These are phyloP conservation scores for Sarocladium strictum DNA, from an alignment of 2,329 filamentous ascomycete species.

Conservation along the genomic window DNA sequence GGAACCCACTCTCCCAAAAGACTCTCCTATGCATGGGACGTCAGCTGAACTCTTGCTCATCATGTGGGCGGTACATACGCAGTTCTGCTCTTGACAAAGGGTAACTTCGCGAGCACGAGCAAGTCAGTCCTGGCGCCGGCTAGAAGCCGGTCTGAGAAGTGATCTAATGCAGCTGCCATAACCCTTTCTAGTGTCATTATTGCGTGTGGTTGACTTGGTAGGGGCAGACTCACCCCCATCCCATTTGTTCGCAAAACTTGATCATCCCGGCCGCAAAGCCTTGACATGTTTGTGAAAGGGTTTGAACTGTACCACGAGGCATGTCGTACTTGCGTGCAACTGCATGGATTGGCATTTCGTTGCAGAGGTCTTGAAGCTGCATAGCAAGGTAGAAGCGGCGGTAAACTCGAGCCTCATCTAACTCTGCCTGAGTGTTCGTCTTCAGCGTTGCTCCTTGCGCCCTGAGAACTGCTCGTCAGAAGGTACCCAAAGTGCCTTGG, in stretches of 20 bases:
- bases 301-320: slow-evolving; percentile 66
- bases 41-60: not conserved
- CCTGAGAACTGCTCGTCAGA: slow-evolving; percentile 33
- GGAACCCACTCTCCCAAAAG: slow-evolving; percentile 73
- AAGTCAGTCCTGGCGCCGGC: slow-evolving; percentile 67
- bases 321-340: slow-evolving; percentile 67
- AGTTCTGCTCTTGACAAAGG: slow-evolving; percentile 72
- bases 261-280: slow-evolving; percentile 76
- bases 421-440: slow-evolving; percentile 55
- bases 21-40: slow-evolving; percentile 34
- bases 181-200: slow-evolving; percentile 38
- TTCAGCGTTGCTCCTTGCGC: slow-evolving; percentile 61
- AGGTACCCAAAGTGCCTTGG: not conserved
- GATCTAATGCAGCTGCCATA: slow-evolving; percentile 65
- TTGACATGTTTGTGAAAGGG: slow-evolving; percentile 66
- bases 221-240: slow-evolving; percentile 50
- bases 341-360: slow-evolving; percentile 64
- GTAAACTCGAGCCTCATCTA: slow-evolving; percentile 57
- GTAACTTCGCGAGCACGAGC: slow-evolving; percentile 63
- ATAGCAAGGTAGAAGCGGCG: slow-evolving; percentile 69
- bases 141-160: slow-evolving; percentile 68
- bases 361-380: slow-evolving; percentile 73
- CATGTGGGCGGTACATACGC: slow-evolving; percentile 37
- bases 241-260: slow-evolving; percentile 74
- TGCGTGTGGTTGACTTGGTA: too few relatives aligned